Base-by-base conservation (phyloP, 140 eudicot species). In the Bidens hawaiensis region DNA sequence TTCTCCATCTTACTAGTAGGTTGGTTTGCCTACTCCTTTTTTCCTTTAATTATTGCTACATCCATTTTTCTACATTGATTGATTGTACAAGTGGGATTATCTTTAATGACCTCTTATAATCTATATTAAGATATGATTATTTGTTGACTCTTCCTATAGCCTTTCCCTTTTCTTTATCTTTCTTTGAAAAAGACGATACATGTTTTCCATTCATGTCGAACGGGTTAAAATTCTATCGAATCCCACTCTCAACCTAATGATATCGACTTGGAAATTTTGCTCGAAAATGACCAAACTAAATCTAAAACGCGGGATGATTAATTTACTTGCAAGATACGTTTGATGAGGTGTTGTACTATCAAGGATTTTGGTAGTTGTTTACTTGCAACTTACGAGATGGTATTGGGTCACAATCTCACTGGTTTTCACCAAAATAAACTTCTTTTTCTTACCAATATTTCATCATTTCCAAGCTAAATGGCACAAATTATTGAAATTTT, bases 31-130 rank as follows among this genome's bases (percentile, higher is more conserved):
- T 46, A 73, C 62, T 65, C 72, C 62, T 42, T 15, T 21, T n/a
- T 53, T 52, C 48, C 60, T 72, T 51, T 48, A 36, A 62, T 55
- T 56, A 72, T 72, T 57, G 55, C 60, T 5, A 53, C 36, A 53
- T 52, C 15, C 22, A 53, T 25, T 50, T 49, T 36, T 73, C 27
- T 62, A 60, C 13, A 24, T 53, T 65, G 41, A 47, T 49, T 36
- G 42, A 73, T 65, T 65, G 62, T 47, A 65, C 78, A 65, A 73
- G 73, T 73, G 78, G 78, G 62, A 36, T 59, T 57, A 46, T 57
- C 17, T 46, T 53, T 53, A 53, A 53, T 26, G 11, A 54, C 55
- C 56, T 18, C 73, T 56, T 65, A n/a, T n/a, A 34, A 34, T 36
- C n/a, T 46, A 31, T 46, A 2, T 17, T 40, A 54, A 16, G 50